phyloP scores from a whole-genome alignment of 2,329 filamentous ascomycete genomes.

The Aspergillus sp. region DNA sequence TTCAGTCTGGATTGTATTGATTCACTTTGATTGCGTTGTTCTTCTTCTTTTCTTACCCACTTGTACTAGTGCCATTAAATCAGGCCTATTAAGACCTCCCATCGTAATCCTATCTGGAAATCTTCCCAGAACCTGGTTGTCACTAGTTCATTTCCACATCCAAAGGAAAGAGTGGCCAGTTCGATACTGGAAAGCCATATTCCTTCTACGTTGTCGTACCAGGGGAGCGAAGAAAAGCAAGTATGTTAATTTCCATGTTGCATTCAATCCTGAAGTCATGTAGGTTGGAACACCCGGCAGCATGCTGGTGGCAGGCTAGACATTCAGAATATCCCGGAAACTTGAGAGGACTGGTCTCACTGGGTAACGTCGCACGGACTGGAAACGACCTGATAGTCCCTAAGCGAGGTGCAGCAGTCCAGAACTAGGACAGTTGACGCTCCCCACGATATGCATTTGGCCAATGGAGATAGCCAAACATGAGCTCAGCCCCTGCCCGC shows the following conservation, averaged over 20 bases:
- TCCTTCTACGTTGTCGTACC: conserved; percentile 16
- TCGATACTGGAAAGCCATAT: conserved; percentile 16
- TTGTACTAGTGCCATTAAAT: conserved; percentile 4
- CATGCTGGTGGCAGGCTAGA: conserved; percentile 15
- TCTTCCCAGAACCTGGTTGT: conserved; percentile 3
- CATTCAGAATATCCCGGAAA: conserved; percentile 17
- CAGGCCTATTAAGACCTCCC: conserved; percentile 2
- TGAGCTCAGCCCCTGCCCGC: no score
- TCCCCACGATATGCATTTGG: conserved; percentile 11
- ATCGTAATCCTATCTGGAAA: conserved; percentile 7
- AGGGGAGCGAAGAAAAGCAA: conserved; percentile 12
- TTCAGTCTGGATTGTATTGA: conserved; percentile 9
- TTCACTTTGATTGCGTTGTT: conserved; percentile 15
- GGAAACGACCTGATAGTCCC: conserved; percentile 23
- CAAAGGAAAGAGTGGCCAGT: conserved; percentile 6
- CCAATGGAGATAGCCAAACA: conserved; percentile 9
- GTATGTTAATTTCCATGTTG: conserved; percentile 26
- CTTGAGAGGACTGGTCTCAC: conserved; percentile 29
- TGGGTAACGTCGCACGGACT: conserved; percentile 32
- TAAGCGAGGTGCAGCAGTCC: conserved; percentile 14
- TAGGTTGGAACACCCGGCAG: conserved; percentile 10
- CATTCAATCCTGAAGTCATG: conserved; percentile 16
- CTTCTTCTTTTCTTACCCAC: conserved; percentile 7
- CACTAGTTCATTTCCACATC: conserved; percentile 5
- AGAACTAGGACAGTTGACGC: conserved; percentile 12